Evolutionary conservation across 2,329 filamentous ascomycete species (phyloP).

Genomic region (Penicillium sp.): DNA sequence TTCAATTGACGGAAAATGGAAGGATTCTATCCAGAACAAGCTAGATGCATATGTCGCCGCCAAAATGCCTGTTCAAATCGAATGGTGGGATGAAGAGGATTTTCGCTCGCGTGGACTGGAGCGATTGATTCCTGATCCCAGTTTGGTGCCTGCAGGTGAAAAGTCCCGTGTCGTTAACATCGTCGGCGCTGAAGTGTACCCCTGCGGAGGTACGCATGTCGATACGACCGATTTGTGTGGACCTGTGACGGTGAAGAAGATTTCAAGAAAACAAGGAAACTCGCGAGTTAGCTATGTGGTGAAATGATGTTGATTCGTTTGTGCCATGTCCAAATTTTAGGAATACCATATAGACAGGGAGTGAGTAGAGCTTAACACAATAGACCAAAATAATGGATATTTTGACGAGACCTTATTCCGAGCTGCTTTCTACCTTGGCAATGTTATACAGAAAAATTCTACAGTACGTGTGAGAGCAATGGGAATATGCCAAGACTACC

Average conservation of each 20-base stretch:
- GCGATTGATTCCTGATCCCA: slow-evolving; percentile 55
- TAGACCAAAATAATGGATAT: not conserved
- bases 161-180: slow-evolving; percentile 69
- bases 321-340: not conserved
- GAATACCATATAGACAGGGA: not conserved
- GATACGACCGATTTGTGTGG: slow-evolving; percentile 54
- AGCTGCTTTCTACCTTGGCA: not conserved
- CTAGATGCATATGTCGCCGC: slow-evolving; percentile 59
- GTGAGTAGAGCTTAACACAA: not conserved
- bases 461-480: not conserved
- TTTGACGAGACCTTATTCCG: not conserved
- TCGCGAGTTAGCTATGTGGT: slow-evolving; percentile 56
- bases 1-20: slow-evolving; percentile 63
- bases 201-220: slow-evolving; percentile 75
- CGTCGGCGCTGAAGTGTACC: slow-evolving; percentile 67
- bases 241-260: slow-evolving; percentile 66
- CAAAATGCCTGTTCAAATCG: slow-evolving; percentile 61
- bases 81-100: slow-evolving; percentile 67
- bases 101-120: slow-evolving; percentile 57
- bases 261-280: slow-evolving; percentile 63
- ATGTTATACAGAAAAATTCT: not conserved
- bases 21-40: slow-evolving; percentile 60
- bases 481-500: not conserved
- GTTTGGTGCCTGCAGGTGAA: slow-evolving; percentile 48
- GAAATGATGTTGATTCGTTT: not conserved